Evolutionary conservation across 2,329 filamentous ascomycete species (phyloP), one percentile per base, ranked within the genome.

Genomic region (Orbilia blumenaviensis): DNA sequence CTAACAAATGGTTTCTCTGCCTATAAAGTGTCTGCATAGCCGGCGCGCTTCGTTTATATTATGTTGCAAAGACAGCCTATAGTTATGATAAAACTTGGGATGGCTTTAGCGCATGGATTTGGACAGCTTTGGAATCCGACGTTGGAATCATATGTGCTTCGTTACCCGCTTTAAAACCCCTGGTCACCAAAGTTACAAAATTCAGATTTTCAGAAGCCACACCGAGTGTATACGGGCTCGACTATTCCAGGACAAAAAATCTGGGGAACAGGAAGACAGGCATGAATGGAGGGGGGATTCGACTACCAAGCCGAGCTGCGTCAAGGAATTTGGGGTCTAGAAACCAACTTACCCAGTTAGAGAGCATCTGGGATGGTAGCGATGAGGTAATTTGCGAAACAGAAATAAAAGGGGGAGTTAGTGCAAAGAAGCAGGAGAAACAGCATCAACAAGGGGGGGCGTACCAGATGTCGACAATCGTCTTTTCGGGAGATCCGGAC

Each of bases 101-200:
- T 16, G 73, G 73, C 1, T 77, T 77, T n/a, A 62, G 38, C 6
- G 73, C 73, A 7, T 77, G 73, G 73, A 77, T 77, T 41, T 77
- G 73, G 73, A 67, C 67, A 6, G 73, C 73, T 1, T 58, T 64
- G 2, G 73, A 77, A 32, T 77, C 66, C 32, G 73, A 77, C 36
- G 67, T 77, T 6, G 73, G 73, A 2, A 77, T 77, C n/a, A 77
- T 77, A 14, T 77, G 73, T 38, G 73, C 73, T n/a, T 77, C 73
- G 1, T 41, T 71, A 42, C 73, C 73, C 3, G 50, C 73, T 2
- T 29, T 77, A 4, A 77, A 77, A 25, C 73, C 73, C 0, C 52
- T 77, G 9, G 46, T 77, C 10, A 72, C 72, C 29, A 76, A 76
- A 44, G 36, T 76, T 25, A 76, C 72, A 8, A 76, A 76, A n/a